phyloP scores from a whole-genome alignment of 306 rosid genomes.

The Quercus berberidifolia region DNA sequence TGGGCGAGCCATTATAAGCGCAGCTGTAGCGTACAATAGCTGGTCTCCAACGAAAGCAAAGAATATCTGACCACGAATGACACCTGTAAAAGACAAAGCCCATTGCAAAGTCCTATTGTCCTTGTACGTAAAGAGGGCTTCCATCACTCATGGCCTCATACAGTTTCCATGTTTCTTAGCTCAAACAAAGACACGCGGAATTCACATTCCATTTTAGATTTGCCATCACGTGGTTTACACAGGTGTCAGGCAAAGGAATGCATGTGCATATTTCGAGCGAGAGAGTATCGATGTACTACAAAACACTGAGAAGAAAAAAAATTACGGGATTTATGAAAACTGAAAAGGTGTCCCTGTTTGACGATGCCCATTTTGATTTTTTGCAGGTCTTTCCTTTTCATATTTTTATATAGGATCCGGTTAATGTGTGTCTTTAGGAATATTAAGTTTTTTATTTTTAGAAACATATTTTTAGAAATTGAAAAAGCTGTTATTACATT shows the following conservation, averaged over 20 bases:
- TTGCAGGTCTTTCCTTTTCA: too few relatives aligned
- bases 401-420: too few relatives aligned
- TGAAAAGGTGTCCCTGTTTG: too few relatives aligned
- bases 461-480: too few relatives aligned
- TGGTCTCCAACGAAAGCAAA: slow-evolving; percentile 8
- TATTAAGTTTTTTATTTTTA: too few relatives aligned
- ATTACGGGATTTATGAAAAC: too few relatives aligned
- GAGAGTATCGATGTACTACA: too few relatives aligned
- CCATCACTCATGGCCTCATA: not conserved
- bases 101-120: not conserved
- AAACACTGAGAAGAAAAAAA: too few relatives aligned
- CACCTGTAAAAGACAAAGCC: not conserved
- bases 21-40: not conserved
- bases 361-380: too few relatives aligned
- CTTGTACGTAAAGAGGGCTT: not conserved
- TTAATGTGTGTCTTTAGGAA: too few relatives aligned
- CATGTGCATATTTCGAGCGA: not conserved
- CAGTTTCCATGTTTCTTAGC: not conserved
- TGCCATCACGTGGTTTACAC: not conserved
- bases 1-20: too few relatives aligned
- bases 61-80: slow-evolving; percentile 9
- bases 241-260: not conserved
- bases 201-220: not conserved
- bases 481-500: too few relatives aligned
- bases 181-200: not conserved